Evolutionary conservation across 148 eudicot species (phyloP), one percentile per base, ranked within the genome.

Genomic region (Fagopyrum esculentum): DNA sequence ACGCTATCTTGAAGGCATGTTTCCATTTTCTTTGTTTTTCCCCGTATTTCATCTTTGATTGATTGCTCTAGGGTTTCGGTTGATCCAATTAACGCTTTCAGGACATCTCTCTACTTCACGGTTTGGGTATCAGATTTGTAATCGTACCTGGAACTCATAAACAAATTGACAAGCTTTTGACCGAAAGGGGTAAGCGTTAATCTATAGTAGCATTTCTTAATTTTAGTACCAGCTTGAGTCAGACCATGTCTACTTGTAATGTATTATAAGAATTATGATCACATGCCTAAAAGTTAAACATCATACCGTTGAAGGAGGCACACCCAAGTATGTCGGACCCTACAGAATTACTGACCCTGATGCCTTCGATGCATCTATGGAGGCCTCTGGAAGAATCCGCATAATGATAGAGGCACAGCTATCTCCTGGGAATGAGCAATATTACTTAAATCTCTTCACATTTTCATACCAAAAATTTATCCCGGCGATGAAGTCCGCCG

Each of bases 91-190:
- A 3, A 30, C 29, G 12, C 71, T 43, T 83, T 81, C 90, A 95
- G 97, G 98, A 95, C 82, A 87, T 95, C 15, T 90, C 98, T 71
- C 81, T 92, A 19, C 91, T 92, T 47, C 98, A 89, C 84, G 98
- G 98, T 9, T 77, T 95, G 77, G 98, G 97, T 51, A 90, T 95
- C 74, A 89, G 82, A 79, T 95, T 95, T 80, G 93, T 95, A 74
- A 89, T 95, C 73, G 93, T 95, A 59, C 97, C 97, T 2, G 97
- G 93, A 26, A 95, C 97, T 59, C 97, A 92, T 82, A 83, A 89
- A n/a, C 98, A 87, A 61, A 95, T 95, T 77, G 97, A 95, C 85
- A 83, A 84, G 89, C 88, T 95, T 61, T 78, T 92, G 85, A 85
- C 85, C 43, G 93, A 90, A 80, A 85, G 92, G 83, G 96, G 98